A percentile compares a stretch with the other conserved stretches of the same genome.
Evolutionary conservation across 495 filamentous ascomycete species (phyloP).

Genomic region (Parathielavia appendiculata): DNA sequence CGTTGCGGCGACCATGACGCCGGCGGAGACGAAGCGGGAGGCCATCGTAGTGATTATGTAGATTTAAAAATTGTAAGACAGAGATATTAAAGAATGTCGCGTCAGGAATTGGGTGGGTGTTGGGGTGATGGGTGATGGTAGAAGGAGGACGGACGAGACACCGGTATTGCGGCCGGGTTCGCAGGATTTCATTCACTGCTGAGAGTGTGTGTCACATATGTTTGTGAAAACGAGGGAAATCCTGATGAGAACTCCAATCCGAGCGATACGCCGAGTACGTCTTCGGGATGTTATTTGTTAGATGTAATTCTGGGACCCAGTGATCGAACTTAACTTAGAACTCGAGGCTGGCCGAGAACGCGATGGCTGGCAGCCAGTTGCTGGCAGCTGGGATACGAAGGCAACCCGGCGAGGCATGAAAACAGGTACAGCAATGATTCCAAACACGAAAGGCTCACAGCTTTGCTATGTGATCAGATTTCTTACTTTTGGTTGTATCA

Average conservation of each 20-base stretch:
- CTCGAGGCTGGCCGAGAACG: background rate
- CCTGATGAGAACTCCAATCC: too few species aligned
- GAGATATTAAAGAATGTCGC: too few species aligned
- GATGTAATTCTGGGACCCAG: too few species aligned
- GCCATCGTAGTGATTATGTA: conserved; percentile 44
- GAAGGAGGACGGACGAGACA: too few species aligned
- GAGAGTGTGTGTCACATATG: too few species aligned
- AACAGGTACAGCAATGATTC: background rate
- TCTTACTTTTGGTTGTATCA: conserved; percentile 12
- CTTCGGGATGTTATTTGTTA: too few species aligned
- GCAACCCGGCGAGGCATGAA: background rate
- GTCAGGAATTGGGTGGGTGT: too few species aligned
- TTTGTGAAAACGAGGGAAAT: too few species aligned
- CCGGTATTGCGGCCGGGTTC: too few species aligned
- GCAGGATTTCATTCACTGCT: too few species aligned
- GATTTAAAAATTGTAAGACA: background rate
- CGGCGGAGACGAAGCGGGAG: conserved; percentile 86
- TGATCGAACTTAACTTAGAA: background rate
- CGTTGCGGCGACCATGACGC: conserved; percentile 60
- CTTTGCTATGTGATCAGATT: conserved; percentile 52
- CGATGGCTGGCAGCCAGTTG: background rate
- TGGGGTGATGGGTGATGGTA: too few species aligned
- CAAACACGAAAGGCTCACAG: conserved; percentile 24
- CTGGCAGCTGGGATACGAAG: background rate
- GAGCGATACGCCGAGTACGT: too few species aligned